Conservation (phyloP, 2,329 filamentous ascomycete genomes). For the Aspergillus ochraceus region DNA sequence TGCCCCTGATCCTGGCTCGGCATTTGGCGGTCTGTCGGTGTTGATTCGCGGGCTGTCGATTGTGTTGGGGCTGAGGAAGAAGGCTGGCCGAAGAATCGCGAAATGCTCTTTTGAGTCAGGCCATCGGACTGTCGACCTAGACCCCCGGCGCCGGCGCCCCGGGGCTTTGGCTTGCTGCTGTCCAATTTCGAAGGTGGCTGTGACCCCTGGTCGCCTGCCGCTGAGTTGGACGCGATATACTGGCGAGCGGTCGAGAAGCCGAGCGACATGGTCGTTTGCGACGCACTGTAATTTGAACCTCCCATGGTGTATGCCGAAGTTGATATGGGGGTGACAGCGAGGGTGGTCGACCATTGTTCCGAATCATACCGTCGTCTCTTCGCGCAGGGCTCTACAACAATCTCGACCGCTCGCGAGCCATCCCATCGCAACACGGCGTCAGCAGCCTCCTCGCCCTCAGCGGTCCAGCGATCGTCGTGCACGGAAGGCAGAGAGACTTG, state of each 20-base stretch:
- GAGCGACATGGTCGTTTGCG: conserved; percentile 47
- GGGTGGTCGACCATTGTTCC: conserved; percentile 18
- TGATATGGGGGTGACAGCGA: conserved; percentile 30
- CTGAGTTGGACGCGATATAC: conserved; percentile 46
- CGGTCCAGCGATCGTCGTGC: conserved; percentile 66
- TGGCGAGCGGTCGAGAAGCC: conserved; percentile 65
- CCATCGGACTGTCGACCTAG: conserved; percentile 39
- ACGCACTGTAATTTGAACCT: conserved; percentile 40
- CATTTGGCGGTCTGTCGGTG: conserved; percentile 11
- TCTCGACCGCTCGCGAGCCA: conserved; percentile 15
- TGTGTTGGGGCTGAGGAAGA: conserved; percentile 16
- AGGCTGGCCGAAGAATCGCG: conserved; percentile 50
- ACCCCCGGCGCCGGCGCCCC: conserved; percentile 26
- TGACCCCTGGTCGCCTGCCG: conserved; percentile 12
- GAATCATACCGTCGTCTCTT: conserved; percentile 32
- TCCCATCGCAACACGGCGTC: conserved; percentile 42
- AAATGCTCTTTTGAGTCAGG: conserved; percentile 53
- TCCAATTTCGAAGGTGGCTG: not conserved
- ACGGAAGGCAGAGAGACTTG: conserved; percentile 49
- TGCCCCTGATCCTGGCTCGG: conserved; percentile 7
- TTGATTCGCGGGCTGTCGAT: conserved; percentile 16
- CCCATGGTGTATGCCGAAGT: conserved; percentile 64
- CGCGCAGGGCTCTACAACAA: conserved; percentile 23
- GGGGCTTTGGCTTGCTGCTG: conserved; percentile 28
- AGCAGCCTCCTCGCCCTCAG: conserved; percentile 56